Evolutionary conservation across 1,139 yeast species (phyloP).

Genomic region (Sugiyamaella pinicola): DNA sequence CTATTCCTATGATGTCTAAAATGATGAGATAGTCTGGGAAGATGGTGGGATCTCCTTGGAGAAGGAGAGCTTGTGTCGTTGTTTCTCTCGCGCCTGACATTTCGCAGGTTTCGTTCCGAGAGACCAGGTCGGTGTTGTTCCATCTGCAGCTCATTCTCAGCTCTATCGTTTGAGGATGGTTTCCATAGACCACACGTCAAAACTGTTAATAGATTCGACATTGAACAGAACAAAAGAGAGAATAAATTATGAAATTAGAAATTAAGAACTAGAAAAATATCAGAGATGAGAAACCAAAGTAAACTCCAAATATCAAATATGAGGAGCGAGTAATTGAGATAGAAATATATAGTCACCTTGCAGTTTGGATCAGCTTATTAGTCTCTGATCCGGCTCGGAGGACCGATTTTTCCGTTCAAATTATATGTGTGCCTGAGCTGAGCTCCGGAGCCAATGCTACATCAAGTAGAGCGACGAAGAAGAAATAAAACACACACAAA

Average conservation of each 20-base stretch:
- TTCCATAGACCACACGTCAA: constrained; percentile 11
- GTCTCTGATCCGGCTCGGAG: too few species aligned
- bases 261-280: not conserved
- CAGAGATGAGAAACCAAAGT: not conserved
- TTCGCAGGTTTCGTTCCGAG: constrained; percentile 5
- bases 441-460: too few species aligned
- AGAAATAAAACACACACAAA: too few species aligned
- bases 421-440: too few species aligned
- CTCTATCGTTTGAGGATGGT: not conserved
- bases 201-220: constrained; percentile 8
- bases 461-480: too few species aligned
- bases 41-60: constrained; percentile 13
- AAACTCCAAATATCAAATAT: not conserved
- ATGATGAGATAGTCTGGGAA: constrained; percentile 6
- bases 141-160: not conserved
- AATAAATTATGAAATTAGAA: not conserved
- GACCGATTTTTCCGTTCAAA: too few species aligned
- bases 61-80: constrained; percentile 2
- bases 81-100: not conserved
- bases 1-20: constrained; percentile 12
- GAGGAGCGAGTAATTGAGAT: too few species aligned
- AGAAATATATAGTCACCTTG: too few species aligned
- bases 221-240: not conserved
- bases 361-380: too few species aligned
- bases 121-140: not conserved